Percentiles rank a stretch among this genome's conserved stretches.
These are phyloP conservation scores for Lentinula boryana DNA, from an alignment of 768 basidiomycete species.

Conservation along the genomic window DNA sequence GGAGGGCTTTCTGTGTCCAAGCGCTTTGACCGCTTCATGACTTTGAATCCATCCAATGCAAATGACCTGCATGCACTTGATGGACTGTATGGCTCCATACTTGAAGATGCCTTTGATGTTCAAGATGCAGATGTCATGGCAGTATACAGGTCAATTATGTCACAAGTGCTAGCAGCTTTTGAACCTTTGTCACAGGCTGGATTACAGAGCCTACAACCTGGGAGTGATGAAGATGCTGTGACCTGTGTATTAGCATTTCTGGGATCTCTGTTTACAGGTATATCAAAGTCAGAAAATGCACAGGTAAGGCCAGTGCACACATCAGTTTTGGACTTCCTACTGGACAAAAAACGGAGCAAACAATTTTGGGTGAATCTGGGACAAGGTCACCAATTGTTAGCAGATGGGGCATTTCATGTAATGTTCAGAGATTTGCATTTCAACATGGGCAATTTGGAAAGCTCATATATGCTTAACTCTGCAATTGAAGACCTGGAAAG, in stretches of 20 bases:
- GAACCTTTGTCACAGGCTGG: background rate
- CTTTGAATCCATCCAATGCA: too few species aligned
- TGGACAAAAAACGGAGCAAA: background rate
- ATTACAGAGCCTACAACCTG: background rate
- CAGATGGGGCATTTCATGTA: background rate
- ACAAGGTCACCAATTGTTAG: background rate
- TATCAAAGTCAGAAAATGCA: background rate
- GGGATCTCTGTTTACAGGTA: background rate
- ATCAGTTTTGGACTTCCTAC: background rate
- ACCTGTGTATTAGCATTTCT: background rate
- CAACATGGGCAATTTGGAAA: background rate
- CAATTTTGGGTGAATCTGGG: background rate
- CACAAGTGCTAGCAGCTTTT: background rate
- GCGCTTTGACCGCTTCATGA: background rate
- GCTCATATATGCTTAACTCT: background rate
- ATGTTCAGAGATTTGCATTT: background rate
- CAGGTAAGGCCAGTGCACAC: background rate
- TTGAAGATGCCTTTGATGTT: background rate
- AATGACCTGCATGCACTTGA: background rate
- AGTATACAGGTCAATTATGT: background rate
- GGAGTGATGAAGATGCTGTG: background rate
- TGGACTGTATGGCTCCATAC: background rate
- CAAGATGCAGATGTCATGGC: background rate
- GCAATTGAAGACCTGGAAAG: background rate
- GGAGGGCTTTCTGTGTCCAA: background rate